A percentile compares a stretch with the other conserved stretches of the same genome.
These are phyloP conservation scores for Aurifilum marmelostoma DNA, from an alignment of 2,329 filamentous ascomycete genomes.

Conservation along the genomic window DNA sequence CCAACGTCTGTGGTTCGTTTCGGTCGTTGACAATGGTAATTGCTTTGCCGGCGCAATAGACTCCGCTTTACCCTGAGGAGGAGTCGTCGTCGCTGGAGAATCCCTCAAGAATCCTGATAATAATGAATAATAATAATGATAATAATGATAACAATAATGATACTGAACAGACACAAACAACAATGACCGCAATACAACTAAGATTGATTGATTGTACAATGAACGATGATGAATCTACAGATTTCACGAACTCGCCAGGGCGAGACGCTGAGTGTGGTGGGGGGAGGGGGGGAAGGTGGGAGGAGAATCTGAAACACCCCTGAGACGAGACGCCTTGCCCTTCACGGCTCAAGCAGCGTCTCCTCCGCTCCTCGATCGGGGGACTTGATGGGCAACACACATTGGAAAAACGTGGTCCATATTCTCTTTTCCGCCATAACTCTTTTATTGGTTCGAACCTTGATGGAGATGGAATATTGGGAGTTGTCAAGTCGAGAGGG, in stretches of 20 bases:
- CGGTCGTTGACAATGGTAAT: too few species aligned
- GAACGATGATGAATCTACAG: neutral
- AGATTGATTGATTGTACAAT: neutral
- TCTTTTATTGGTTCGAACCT: too few species aligned
- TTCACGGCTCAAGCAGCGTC: neutral
- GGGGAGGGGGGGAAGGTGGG: neutral
- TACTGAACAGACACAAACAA: neutral
- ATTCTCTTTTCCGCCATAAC: too few species aligned
- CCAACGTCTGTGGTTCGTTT: too few species aligned
- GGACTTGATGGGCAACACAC: neutral
- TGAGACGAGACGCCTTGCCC: conserved; percentile 32
- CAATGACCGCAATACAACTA: neutral
- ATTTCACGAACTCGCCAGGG: neutral
- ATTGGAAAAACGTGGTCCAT: too few species aligned
- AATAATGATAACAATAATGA: too few species aligned
- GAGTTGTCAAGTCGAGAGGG: neutral
- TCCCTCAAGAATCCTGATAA: neutral
- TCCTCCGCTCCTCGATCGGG: neutral
- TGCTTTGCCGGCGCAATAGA: too few species aligned
- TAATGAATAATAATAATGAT: neutral
- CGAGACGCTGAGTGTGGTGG: neutral
- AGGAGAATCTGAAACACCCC: conserved; percentile 32
- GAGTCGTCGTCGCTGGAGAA: neutral
- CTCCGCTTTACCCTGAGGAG: too few species aligned
- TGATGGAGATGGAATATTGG: neutral